Conservation (phyloP, 2,329 filamentous ascomycete species). For the Aspergillus sp. region DNA sequence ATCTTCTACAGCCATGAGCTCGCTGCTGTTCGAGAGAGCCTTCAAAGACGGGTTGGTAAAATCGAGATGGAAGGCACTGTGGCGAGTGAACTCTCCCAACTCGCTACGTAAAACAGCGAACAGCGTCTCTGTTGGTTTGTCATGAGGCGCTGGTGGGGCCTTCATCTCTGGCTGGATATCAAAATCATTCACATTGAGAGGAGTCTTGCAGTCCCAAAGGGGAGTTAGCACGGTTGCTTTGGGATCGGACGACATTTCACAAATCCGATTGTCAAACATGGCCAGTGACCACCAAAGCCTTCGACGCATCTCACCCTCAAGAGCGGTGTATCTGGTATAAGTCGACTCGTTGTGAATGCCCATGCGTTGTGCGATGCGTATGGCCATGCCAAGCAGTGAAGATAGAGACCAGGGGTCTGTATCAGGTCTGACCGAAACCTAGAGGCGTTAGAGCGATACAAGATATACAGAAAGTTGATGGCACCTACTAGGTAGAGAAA, state of each 20-base stretch:
- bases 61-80: conserved; percentile 40
- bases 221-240: conserved; percentile 33
- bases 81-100: conserved; percentile 36
- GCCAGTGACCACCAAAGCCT: conserved; percentile 70
- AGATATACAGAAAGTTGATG: background rate
- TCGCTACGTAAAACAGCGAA: conserved; percentile 43
- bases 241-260: conserved; percentile 57
- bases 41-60: conserved; percentile 41
- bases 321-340: conserved; percentile 37
- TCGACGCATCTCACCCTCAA: conserved; percentile 67
- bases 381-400: conserved; percentile 60
- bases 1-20: conserved; percentile 34
- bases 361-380: conserved; percentile 64
- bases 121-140: conserved; percentile 35
- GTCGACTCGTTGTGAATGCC: conserved; percentile 62
- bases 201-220: conserved; percentile 41
- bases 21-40: conserved; percentile 20
- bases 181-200: conserved; percentile 40
- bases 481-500: conserved; percentile 50
- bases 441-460: conserved; percentile 20
- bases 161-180: conserved; percentile 39
- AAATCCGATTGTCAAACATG: conserved; percentile 63
- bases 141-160: conserved; percentile 19
- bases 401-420: conserved; percentile 57
- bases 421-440: conserved; percentile 55